These are phyloP conservation scores for Tricholoma terreum DNA, from an alignment of 768 basidiomycete genomes.

Conservation along the genomic window DNA sequence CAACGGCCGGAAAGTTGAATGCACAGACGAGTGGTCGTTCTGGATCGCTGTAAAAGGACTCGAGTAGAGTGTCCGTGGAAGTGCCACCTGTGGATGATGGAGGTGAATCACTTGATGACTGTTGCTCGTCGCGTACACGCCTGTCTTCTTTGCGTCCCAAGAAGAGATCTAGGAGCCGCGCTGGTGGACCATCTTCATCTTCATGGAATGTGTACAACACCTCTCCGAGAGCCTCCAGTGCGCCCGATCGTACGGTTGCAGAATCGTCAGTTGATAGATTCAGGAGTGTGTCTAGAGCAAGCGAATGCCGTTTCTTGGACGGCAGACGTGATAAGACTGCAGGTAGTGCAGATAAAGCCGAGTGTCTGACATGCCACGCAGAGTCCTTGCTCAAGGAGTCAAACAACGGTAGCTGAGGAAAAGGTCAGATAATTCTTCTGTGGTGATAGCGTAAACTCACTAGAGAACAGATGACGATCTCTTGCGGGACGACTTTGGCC, in stretches of 20 bases:
- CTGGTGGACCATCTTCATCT: constrained; percentile 64
- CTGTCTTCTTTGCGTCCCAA: constrained; percentile 55
- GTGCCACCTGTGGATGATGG: not conserved
- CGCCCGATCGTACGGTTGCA: constrained; percentile 69
- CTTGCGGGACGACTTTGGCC: constrained; percentile 81
- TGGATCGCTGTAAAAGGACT: constrained; percentile 58
- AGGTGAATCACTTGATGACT: constrained; percentile 15
- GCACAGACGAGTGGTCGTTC: constrained; percentile 77
- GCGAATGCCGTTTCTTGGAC: constrained; percentile 49
- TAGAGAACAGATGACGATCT: constrained; percentile 61
- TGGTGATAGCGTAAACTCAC: constrained; percentile 35
- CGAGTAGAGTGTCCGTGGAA: constrained; percentile 21
- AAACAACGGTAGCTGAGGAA: constrained; percentile 72
- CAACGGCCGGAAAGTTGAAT: constrained; percentile 91
- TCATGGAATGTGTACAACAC: constrained; percentile 79
- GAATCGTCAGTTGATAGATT: constrained; percentile 63
- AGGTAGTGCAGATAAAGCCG: constrained; percentile 82
- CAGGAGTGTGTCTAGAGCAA: constrained; percentile 65
- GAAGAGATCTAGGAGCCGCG: constrained; percentile 73
- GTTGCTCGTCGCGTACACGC: constrained; percentile 38
- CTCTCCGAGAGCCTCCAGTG: constrained; percentile 86
- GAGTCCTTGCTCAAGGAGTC: constrained; percentile 65
- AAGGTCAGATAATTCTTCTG: not conserved
- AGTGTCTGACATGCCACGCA: constrained; percentile 83
- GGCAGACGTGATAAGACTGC: constrained; percentile 69